Base-by-base conservation (phyloP, 2,329 filamentous ascomycete genomes). In the Hortaea werneckii region DNA sequence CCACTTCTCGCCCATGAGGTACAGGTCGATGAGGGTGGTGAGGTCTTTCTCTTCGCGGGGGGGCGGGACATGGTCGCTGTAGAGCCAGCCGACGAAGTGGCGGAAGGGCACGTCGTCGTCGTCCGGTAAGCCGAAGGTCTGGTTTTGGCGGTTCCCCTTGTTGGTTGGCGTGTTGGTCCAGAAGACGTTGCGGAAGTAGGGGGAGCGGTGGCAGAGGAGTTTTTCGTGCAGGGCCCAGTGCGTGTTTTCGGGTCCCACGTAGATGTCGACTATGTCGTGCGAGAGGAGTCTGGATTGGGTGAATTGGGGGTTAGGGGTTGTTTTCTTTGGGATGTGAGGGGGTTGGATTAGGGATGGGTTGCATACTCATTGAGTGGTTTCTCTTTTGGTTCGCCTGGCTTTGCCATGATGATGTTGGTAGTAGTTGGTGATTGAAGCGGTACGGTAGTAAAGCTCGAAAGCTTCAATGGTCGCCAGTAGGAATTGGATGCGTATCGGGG, bases 191-290 rank as follows among this genome's bases (percentile, higher is more conserved):
- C 69, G 65, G 68, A 77, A 77, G 66, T 74, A 75, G 41, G 68
- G 67, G 30, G 71, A 75, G 60, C 74, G 68, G 55, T 75, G 58
- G 65, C 72, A 75, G 40, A 77, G 69, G 6, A 77, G 72, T 53
- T 75, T 75, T 56, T 77, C 72, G 65, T 77, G 74, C 4, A 77
- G 65, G 46, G 71, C 67, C 73, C 73, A 77, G 60, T 74, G 71
- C 1, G 72, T 75, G 63, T 73, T 74, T 32, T 74, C 69, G 5
- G 65, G 51, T 44, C 74, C 74, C 58, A 77, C 71, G 58, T 76
- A 77, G 60, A 77, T 69, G 62, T 77, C 72, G 47, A 77, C 74
- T 63, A 77, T 70, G 49, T 72, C 68, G 45, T 66, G 68, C 47
- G 73, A 73, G 51, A 77, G 70, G 54, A 77, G 72, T 63, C 72